phyloP scores from a whole-genome alignment of 768 basidiomycete genomes.

The Termitomyces sp. region DNA sequence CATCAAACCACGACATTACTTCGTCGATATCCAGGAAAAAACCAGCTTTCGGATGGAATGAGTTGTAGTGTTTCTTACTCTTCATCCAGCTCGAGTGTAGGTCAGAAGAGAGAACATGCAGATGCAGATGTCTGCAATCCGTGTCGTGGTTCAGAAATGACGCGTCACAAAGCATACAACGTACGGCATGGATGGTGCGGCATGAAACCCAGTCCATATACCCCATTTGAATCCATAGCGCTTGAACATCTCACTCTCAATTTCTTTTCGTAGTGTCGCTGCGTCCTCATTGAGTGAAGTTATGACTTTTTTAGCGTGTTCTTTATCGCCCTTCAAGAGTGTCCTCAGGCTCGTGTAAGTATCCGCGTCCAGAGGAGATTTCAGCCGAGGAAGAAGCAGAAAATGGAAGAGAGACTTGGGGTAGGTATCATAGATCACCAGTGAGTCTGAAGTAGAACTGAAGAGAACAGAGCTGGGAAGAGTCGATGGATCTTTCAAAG shows the following conservation, averaged over 20 bases:
- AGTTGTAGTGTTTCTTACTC: slow-evolving; percentile 88
- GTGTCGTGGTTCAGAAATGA: background rate
- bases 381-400: slow-evolving; percentile 69
- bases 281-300: slow-evolving; percentile 52
- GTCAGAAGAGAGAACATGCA: slow-evolving; percentile 84
- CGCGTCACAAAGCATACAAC: slow-evolving; percentile 20
- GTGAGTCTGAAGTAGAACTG: slow-evolving; percentile 42
- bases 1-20: slow-evolving; percentile 79
- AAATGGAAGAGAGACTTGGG: slow-evolving; percentile 89
- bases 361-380: slow-evolving; percentile 21
- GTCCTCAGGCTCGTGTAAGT: slow-evolving; percentile 51
- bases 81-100: slow-evolving; percentile 66
- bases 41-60: slow-evolving; percentile 78
- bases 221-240: slow-evolving; percentile 73
- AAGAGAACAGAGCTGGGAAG: slow-evolving; percentile 62
- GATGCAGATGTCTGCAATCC: slow-evolving; percentile 62
- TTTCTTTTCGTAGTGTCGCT: slow-evolving; percentile 45
- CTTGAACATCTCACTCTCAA: slow-evolving; percentile 75
- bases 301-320: slow-evolving; percentile 49
- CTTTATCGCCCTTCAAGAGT: slow-evolving; percentile 50
- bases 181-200: slow-evolving; percentile 80
- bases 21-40: slow-evolving; percentile 79
- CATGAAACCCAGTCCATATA: slow-evolving; percentile 83
- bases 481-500: slow-evolving; percentile 39
- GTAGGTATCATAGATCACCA: slow-evolving; percentile 71